phyloP scores from a whole-genome alignment of 495 filamentous ascomycete genomes.

The Elasticomyces elasticus region DNA sequence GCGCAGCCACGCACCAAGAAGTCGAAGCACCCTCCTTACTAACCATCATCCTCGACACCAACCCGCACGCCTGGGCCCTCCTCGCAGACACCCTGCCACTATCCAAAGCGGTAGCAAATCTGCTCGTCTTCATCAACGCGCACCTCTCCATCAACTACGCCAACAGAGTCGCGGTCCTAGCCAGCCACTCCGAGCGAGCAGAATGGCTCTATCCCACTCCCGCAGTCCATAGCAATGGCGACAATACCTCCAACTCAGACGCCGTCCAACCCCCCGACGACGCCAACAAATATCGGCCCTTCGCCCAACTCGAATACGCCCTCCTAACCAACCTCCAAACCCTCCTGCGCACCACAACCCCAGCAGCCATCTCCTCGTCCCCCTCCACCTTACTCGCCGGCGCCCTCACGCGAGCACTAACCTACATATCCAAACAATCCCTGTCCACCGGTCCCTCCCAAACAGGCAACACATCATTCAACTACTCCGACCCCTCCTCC shows the following conservation, averaged over 20 bases:
- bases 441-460: constrained; percentile 30
- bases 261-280: constrained; percentile 29
- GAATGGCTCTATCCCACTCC: constrained; percentile 75
- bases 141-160: constrained; percentile 87
- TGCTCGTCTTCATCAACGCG: constrained; percentile 93
- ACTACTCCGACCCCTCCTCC: constrained; percentile 16
- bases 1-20: constrained; percentile 55
- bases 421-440: constrained; percentile 66
- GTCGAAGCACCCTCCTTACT: constrained; percentile 74
- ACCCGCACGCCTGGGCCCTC: constrained; percentile 85
- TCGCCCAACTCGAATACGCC: constrained; percentile 70
- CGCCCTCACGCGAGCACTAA: constrained; percentile 77
- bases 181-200: constrained; percentile 73
- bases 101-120: constrained; percentile 72
- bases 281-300: constrained; percentile 90
- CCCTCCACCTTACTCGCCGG: constrained; percentile 78
- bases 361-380: constrained; percentile 47
- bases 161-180: constrained; percentile 87
- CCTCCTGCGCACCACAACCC: constrained; percentile 57
- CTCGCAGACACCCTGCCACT: constrained; percentile 69
- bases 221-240: constrained; percentile 19
- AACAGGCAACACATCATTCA: constrained; percentile 19
- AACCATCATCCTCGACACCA: constrained; percentile 89
- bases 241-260: constrained; percentile 4
- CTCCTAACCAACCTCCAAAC: constrained; percentile 59